These are phyloP conservation scores for Fusarium chlamydosporum DNA, from an alignment of 2,329 filamentous ascomycete species.

Conservation along the genomic window DNA sequence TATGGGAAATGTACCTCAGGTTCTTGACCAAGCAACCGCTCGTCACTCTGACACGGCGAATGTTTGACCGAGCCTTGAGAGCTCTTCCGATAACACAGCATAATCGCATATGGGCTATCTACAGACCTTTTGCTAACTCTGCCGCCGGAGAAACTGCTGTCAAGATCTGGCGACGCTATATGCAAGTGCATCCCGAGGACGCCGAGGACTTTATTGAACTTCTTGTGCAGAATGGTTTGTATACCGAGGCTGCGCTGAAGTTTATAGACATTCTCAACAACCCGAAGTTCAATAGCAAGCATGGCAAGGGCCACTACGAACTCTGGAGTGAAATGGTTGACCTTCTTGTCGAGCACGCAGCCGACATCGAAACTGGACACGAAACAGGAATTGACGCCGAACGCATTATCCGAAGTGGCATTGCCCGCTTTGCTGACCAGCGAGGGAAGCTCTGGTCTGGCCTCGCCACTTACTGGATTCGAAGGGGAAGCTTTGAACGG, in stretches of 20 bases:
- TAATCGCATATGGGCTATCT: slow-evolving; percentile 93
- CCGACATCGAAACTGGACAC: slow-evolving; percentile 83
- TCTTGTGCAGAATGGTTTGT: slow-evolving; percentile 82
- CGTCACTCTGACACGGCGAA: slow-evolving; percentile 85
- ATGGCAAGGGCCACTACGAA: slow-evolving; percentile 94
- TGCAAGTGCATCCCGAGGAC: slow-evolving; percentile 97
- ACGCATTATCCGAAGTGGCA: slow-evolving; percentile 91
- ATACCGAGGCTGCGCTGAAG: slow-evolving; percentile 89
- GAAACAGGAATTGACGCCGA: slow-evolving; percentile 91
- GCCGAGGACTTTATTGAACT: slow-evolving; percentile 95
- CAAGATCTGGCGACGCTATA: slow-evolving; percentile 94
- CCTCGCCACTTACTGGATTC: slow-evolving; percentile 96
- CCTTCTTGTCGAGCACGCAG: slow-evolving; percentile 89
- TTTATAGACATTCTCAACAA: slow-evolving; percentile 96
- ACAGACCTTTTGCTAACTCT: slow-evolving; percentile 90
- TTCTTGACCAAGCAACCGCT: slow-evolving; percentile 94
- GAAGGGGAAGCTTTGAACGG: slow-evolving; percentile 90
- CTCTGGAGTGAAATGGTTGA: slow-evolving; percentile 99
- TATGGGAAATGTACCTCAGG: slow-evolving; percentile 97
- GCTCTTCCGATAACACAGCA: slow-evolving; percentile 96
- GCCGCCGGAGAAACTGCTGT: slow-evolving; percentile 91
- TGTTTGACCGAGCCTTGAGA: slow-evolving; percentile 92
- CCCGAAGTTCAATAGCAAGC: slow-evolving; percentile 89
- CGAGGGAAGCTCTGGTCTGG: slow-evolving; percentile 95
- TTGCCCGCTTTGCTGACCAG: slow-evolving; percentile 91